phyloP scores from a whole-genome alignment of 2,329 filamentous ascomycete genomes.

The Ambrosiella xylebori region DNA sequence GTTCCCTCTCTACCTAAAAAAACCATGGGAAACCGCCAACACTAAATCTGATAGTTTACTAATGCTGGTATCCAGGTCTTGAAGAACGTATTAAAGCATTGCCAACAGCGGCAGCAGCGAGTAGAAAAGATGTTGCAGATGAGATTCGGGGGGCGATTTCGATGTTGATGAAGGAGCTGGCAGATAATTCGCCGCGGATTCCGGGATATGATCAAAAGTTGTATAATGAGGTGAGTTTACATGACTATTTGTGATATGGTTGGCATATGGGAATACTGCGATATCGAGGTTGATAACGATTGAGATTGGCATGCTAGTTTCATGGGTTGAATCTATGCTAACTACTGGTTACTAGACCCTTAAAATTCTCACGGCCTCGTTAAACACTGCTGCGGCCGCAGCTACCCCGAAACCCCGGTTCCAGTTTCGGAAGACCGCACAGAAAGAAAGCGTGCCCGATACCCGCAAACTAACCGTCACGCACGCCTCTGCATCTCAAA shows the following conservation, averaged over 20 bases:
- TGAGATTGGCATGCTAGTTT: too few species aligned
- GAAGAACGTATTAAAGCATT: conserved; percentile 36
- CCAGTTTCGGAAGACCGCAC: conserved; percentile 42
- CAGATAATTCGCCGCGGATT: conserved; percentile 65
- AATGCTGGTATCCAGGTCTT: conserved; percentile 35
- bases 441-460: not conserved
- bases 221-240: conserved; percentile 50
- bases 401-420: conserved; percentile 66
- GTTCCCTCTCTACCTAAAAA: conserved; percentile 14
- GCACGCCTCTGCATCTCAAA: conserved; percentile 18
- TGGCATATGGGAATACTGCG: not conserved
- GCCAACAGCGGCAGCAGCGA: not conserved
- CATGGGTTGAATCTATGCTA: not conserved
- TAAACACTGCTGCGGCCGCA: conserved; percentile 50
- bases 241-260: not conserved
- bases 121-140: conserved; percentile 57
- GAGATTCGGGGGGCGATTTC: conserved; percentile 65
- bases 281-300: not conserved
- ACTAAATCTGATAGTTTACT: not conserved
- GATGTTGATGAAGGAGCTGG: conserved; percentile 64
- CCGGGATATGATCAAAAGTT: conserved; percentile 80
- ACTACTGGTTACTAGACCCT: conserved; percentile 38
- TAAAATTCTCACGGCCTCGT: conserved; percentile 62
- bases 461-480: conserved; percentile 25
- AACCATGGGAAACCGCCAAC: not conserved